Evolutionary conservation across 441 rosid species (phyloP).

Genomic region (Pelargonium australe): DNA sequence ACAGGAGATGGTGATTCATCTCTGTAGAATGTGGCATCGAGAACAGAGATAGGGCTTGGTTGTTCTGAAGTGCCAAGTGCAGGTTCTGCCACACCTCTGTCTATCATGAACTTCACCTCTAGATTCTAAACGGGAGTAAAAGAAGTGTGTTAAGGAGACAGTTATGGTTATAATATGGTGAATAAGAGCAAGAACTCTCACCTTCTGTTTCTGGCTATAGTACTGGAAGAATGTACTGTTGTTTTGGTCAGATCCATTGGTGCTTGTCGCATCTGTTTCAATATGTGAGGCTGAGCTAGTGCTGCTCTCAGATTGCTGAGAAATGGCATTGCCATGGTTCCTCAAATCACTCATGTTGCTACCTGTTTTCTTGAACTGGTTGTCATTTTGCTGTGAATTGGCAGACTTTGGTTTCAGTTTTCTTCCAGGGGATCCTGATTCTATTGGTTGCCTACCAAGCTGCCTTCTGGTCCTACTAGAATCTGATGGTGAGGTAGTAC

Average conservation of each 20-base stretch:
- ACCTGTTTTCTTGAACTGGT: constrained; percentile 45
- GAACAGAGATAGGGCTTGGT: constrained; percentile 94
- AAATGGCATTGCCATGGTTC: constrained; percentile 35
- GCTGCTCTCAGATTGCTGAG: constrained; percentile 53
- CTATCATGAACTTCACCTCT: constrained; percentile 33
- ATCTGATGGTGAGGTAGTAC: constrained; percentile 36
- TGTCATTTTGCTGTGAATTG: constrained; percentile 33
- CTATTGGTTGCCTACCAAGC: constrained; percentile 37
- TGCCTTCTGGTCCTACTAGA: constrained; percentile 41
- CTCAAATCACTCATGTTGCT: constrained; percentile 43
- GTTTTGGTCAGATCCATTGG: constrained; percentile 35
- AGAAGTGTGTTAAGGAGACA: constrained; percentile 20
- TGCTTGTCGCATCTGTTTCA: constrained; percentile 65
- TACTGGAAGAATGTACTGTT: constrained; percentile 29
- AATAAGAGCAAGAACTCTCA: constrained; percentile 25
- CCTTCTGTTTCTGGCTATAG: constrained; percentile 37
- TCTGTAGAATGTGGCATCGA: constrained; percentile 61
- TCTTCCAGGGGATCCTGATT: constrained; percentile 41
- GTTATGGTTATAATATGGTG: constrained; percentile 13
- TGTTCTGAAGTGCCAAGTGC: constrained; percentile 52
- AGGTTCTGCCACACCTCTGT: constrained; percentile 28
- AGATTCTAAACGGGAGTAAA: constrained; percentile 41
- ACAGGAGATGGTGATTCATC: constrained; percentile 86
- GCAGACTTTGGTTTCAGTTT: constrained; percentile 33
- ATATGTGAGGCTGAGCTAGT: constrained; percentile 42